Evolutionary conservation across 331 rosid species (phyloP), one percentile per base, ranked within the genome.

Genomic region (Cydonia oblonga): DNA sequence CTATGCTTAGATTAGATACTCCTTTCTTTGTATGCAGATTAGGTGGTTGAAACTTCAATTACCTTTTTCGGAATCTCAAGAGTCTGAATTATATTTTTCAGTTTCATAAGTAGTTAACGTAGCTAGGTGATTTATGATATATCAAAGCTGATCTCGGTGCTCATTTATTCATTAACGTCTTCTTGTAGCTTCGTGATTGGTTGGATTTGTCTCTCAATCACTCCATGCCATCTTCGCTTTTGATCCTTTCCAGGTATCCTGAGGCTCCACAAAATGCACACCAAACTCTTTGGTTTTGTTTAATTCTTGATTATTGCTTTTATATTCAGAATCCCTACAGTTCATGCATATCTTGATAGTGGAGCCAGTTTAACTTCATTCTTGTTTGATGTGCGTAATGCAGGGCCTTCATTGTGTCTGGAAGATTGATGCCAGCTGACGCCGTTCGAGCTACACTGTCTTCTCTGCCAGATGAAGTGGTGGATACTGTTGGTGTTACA

Each of bases 401-500:
- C 77, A 93, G 98, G 83, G 87, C 98, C 64, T 93, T 93, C 80
- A 77, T 89, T 2, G 93, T 93, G 56, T 87, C 96, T 56, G 97
- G 97, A 84, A 91, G 65, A 76, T 70, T 85, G 88, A 86, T 85
- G 87, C 92, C 91, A 28, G 97, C 92, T 84, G 98, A 95, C 56
- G 96, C 90, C 68, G 91, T 95, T 74, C 92, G 87, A 83, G 91
- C 91, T 80, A 91, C 96, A n/a, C 68, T 95, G 33, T 88, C 97
- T 75, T 95, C 98, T 81, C 87, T 95, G 65, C 98, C 98, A 2
- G 96, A 95, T 74, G 98, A 95, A 84, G 96, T 95, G 78, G 97
- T 92, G 59, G 98, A 88, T 82, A 95, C 97, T 44, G 82, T 95
- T 62, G 89, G 96, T 67, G 95, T 89, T 75, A 91, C 97, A 1